Evolutionary conservation across 345 rosid species (phyloP).

Genomic region (Bretschneidera sinensis): DNA sequence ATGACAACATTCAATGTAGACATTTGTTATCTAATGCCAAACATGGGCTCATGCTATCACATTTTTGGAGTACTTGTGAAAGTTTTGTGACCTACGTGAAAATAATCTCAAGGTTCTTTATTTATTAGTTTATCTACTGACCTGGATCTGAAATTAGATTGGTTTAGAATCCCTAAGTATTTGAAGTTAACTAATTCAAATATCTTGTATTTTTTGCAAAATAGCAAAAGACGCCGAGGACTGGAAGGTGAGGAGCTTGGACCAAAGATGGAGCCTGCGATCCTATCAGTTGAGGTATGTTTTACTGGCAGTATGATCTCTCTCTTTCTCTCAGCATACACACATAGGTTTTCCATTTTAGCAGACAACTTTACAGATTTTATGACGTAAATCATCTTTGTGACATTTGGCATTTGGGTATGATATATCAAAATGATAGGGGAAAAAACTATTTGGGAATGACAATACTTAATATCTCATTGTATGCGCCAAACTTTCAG

Average conservation of each 20-base stretch:
- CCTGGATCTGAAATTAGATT: no score
- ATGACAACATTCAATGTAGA: no score
- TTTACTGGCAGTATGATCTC: slow-evolving; percentile 2
- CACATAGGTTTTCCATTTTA: neutral
- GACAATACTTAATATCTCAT: slow-evolving; percentile 3
- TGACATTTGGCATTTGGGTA: neutral
- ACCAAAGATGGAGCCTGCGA: slow-evolving; percentile 72
- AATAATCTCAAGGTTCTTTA: no score
- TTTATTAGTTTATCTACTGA: no score
- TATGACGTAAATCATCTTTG: neutral
- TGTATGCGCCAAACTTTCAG: slow-evolving; percentile 33
- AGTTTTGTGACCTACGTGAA: neutral
- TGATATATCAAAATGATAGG: neutral
- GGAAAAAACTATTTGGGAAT: neutral
- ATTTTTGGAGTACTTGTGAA: neutral
- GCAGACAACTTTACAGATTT: neutral
- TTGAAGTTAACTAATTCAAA: neutral
- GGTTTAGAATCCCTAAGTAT: no score
- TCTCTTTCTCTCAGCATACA: neutral
- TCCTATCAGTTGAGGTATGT: slow-evolving; percentile 87
- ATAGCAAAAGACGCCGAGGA: slow-evolving; percentile 51
- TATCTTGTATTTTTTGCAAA: slow-evolving; percentile 18
- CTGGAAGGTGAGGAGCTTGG: slow-evolving; percentile 39
- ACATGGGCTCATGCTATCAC: neutral
- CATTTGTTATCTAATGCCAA: no score